phyloP scores from a whole-genome alignment of 2,329 filamentous ascomycete species.

The Tolypocladium ovalisporum region DNA sequence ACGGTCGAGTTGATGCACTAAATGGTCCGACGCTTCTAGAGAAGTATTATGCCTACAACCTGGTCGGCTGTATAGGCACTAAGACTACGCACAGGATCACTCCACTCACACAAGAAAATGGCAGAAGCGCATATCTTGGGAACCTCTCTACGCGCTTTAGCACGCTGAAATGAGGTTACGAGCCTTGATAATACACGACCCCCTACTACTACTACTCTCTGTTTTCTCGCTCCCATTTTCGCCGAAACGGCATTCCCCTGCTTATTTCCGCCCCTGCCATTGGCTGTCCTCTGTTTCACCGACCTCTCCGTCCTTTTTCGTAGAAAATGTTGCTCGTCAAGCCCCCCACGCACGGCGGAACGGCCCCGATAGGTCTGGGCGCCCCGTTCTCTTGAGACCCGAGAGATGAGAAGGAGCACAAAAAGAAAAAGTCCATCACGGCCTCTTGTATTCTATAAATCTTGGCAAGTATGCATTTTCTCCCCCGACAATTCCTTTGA shows the following conservation, averaged over 20 bases:
- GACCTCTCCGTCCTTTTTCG: neutral
- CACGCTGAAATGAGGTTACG: no score
- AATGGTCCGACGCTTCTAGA: conserved; percentile 85
- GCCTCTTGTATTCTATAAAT: no score
- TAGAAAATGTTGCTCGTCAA: neutral
- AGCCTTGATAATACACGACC: no score
- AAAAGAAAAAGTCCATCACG: no score
- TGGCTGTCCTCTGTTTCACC: neutral
- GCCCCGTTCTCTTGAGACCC: neutral
- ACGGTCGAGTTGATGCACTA: conserved; percentile 80
- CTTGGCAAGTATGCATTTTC: no score
- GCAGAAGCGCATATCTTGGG: conserved; percentile 33
- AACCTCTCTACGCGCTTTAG: no score
- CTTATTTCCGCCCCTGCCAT: neutral
- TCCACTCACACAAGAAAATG: conserved; percentile 47
- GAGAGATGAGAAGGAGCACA: neutral
- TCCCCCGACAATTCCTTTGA: no score
- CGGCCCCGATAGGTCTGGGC: neutral
- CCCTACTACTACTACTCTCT: no score
- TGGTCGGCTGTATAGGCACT: conserved; percentile 6
- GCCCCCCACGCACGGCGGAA: neutral
- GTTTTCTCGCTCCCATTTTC: neutral
- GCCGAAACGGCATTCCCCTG: neutral
- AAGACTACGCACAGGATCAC: conserved; percentile 44
- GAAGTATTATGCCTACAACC: conserved; percentile 47